Percentiles rank a stretch among this genome's conserved stretches.
These are phyloP conservation scores for Pochonia chlamydosporia DNA, from an alignment of 2,329 filamentous ascomycete genomes.

Conservation along the genomic window DNA sequence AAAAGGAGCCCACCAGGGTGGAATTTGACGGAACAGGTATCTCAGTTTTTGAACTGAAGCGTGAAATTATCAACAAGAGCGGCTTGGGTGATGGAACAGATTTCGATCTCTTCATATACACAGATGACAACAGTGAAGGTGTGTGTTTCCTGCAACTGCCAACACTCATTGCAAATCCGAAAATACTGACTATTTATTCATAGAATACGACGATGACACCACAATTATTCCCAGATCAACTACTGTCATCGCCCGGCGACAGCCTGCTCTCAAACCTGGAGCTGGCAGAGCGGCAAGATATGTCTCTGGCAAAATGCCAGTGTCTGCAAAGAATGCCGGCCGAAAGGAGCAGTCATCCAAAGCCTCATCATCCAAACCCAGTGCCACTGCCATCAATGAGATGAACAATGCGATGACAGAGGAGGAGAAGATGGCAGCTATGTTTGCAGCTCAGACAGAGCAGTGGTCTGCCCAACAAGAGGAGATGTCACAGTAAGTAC, in stretches of 20 bases:
- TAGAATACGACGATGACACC: conserved; percentile 97
- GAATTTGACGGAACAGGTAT: conserved; percentile 97
- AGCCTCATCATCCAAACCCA: conserved; percentile 46
- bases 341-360: conserved; percentile 60
- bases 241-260: conserved; percentile 80
- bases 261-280: conserved; percentile 78
- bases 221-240: conserved; percentile 95
- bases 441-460: conserved; percentile 83
- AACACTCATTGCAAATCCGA: conserved; percentile 14
- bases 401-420: conserved; percentile 81
- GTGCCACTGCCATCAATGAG: conserved; percentile 53
- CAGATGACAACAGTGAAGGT: conserved; percentile 89
- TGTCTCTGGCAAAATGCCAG: conserved; percentile 92
- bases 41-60: conserved; percentile 96
- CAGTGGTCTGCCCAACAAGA: conserved; percentile 93
- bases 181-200: conserved; percentile 12
- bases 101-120: conserved; percentile 92
- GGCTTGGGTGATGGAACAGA: conserved; percentile 92
- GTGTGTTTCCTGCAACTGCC: conserved; percentile 30
- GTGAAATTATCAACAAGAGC: conserved; percentile 94
- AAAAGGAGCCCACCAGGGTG: conserved; percentile 89
- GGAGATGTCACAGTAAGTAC: conserved; percentile 73
- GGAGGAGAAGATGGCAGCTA: conserved; percentile 87
- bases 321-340: conserved; percentile 75
- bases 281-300: conserved; percentile 90